Conservation (phyloP, 768 basidiomycete genomes). For the Grammothele lineata region DNA sequence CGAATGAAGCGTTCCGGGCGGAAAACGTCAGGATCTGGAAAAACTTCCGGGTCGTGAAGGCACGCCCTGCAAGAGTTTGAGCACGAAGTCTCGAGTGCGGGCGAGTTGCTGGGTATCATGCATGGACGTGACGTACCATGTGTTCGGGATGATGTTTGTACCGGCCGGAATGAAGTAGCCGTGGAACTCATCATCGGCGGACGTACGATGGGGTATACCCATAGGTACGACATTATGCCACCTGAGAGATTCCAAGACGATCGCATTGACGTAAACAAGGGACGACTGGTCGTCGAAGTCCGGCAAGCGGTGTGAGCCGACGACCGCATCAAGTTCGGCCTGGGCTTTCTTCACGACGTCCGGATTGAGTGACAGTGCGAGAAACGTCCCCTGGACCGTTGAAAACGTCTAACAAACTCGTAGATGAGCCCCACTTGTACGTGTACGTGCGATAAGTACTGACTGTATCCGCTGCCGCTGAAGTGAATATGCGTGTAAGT, state of each 20-base stretch:
- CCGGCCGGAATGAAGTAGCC: slow-evolving; percentile 1
- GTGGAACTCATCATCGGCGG: slow-evolving; percentile 9
- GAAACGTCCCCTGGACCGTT: slow-evolving; percentile 3
- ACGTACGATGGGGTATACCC: slow-evolving; percentile 18
- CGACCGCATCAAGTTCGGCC: slow-evolving; percentile 21
- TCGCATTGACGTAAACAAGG: slow-evolving; percentile 21
- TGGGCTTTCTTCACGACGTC: slow-evolving; percentile 20
- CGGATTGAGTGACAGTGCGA: slow-evolving; percentile 19
- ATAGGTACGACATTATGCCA: slow-evolving; percentile 13
- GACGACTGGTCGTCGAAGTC: slow-evolving; percentile 8
- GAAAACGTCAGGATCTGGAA: slow-evolving; percentile 5
- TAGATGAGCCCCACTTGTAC: no score
- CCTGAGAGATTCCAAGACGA: slow-evolving; percentile 18
- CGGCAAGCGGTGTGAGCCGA: slow-evolving; percentile 20
- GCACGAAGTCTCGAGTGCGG: no score
- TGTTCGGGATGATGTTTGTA: slow-evolving; percentile 1
- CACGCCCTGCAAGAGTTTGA: background rate
- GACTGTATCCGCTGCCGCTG: slow-evolving; percentile 4
- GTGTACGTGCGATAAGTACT: background rate
- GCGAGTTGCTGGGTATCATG: no score
- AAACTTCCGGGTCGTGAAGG: slow-evolving; percentile 6
- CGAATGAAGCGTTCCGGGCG: slow-evolving; percentile 7
- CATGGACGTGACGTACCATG: slow-evolving; percentile 2
- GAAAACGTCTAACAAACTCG: background rate
- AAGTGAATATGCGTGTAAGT: background rate